These are phyloP conservation scores for Athelia psychrophila DNA, from an alignment of 1,284 basidiomycete genomes.

Conservation along the genomic window DNA sequence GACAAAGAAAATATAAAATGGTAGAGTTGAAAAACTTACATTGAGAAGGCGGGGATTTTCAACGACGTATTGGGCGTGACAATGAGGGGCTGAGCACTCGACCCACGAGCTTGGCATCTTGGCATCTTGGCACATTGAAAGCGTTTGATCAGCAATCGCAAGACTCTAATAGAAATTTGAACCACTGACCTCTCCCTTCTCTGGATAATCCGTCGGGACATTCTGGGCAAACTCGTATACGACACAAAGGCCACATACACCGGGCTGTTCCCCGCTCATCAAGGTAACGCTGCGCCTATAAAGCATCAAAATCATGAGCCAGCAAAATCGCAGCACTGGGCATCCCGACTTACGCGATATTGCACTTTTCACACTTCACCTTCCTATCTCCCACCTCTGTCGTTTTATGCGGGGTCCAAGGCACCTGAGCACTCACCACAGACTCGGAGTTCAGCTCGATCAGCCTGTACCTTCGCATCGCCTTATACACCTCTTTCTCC, in stretches of 20 bases:
- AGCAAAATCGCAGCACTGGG: background rate
- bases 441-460: constrained; percentile 22
- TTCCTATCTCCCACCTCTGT: constrained; percentile 19
- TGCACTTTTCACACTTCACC: constrained; percentile 16
- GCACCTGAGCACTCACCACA: constrained; percentile 10
- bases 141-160: too few relatives aligned
- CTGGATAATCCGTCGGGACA: constrained; percentile 8
- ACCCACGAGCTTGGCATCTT: too few relatives aligned
- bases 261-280: constrained; percentile 14
- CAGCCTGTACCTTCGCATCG: constrained; percentile 20
- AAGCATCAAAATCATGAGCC: background rate
- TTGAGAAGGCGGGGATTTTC: too few relatives aligned
- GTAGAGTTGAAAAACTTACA: too few relatives aligned
- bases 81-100: background rate
- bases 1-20: too few relatives aligned
- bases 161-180: background rate
- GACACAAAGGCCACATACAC: constrained; percentile 16
- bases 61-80: too few relatives aligned
- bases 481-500: constrained; percentile 17
- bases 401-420: constrained; percentile 22
- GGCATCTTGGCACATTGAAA: too few relatives aligned
- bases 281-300: constrained; percentile 19
- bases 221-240: background rate
- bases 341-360: constrained; percentile 8
- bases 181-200: constrained; percentile 6